phyloP scores from a whole-genome alignment of 2,329 filamentous ascomycete species.

The Zymoseptoria pseudotritici region DNA sequence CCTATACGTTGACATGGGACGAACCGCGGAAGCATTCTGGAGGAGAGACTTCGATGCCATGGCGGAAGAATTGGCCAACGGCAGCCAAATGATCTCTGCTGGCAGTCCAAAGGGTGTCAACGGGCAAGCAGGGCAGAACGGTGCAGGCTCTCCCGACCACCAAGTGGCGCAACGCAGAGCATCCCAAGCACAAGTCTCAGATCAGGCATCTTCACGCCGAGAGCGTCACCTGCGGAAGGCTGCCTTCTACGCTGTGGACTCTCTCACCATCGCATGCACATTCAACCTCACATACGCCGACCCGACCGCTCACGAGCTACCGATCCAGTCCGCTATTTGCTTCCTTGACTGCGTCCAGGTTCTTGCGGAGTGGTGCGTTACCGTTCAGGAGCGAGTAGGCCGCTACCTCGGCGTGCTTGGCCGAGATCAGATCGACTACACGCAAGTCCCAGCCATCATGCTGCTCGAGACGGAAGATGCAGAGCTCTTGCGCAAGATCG shows the following conservation, averaged over 20 bases:
- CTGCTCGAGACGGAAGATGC: conserved; percentile 86
- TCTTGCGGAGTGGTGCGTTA: conserved; percentile 87
- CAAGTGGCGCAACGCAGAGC: conserved; percentile 26
- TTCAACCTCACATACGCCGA: conserved; percentile 80
- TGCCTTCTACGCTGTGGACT: conserved; percentile 92
- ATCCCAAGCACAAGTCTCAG: conserved; percentile 13
- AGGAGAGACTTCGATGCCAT: conserved; percentile 87
- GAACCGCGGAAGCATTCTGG: conserved; percentile 91
- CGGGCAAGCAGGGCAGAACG: not conserved
- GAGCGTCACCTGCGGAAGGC: conserved; percentile 87
- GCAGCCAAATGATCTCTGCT: conserved; percentile 65
- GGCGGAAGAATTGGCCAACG: conserved; percentile 75
- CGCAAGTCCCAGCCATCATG: conserved; percentile 78
- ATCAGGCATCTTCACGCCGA: conserved; percentile 53
- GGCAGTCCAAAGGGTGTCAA: conserved; percentile 34
- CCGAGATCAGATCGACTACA: conserved; percentile 69
- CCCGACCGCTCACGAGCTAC: conserved; percentile 73
- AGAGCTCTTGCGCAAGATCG: conserved; percentile 74
- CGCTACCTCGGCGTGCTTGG: conserved; percentile 81
- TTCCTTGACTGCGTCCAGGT: conserved; percentile 92
- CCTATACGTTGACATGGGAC: conserved; percentile 85
- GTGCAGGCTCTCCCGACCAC: conserved; percentile 1
- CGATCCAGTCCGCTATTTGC: conserved; percentile 85
- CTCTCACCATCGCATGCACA: conserved; percentile 79
- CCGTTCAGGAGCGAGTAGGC: conserved; percentile 89